Evolutionary conservation across 306 rosid species (phyloP).

Genomic region (Prinsepia uniflora): DNA sequence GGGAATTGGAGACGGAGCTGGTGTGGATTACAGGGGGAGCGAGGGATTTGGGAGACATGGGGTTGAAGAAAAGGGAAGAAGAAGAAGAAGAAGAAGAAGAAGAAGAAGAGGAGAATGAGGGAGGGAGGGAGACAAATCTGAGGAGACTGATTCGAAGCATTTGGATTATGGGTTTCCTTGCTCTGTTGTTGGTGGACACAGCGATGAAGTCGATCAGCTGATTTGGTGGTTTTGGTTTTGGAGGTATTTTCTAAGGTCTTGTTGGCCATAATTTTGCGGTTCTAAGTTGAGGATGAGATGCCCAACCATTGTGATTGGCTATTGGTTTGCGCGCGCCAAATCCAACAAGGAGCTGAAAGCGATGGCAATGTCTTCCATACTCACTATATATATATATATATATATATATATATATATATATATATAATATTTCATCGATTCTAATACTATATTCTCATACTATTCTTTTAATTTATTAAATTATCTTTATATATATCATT

Average conservation of each 20-base stretch:
- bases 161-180: not conserved
- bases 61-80: not conserved
- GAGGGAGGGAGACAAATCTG: not conserved
- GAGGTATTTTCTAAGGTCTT: not conserved
- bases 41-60: not conserved
- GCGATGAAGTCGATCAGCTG: not conserved
- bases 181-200: not conserved
- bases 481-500: too few species aligned
- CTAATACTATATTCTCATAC: too few species aligned
- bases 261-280: not conserved
- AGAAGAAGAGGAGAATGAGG: not conserved
- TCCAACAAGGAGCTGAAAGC: not conserved
- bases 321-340: constrained; percentile 7
- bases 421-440: too few species aligned
- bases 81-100: not conserved
- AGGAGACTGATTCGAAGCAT: constrained; percentile 21
- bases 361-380: not conserved
- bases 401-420: too few species aligned
- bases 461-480: too few species aligned
- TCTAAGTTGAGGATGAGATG: not conserved
- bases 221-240: not conserved
- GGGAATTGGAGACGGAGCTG: not conserved
- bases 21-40: not conserved
- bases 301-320: not conserved
- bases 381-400: too few species aligned